Evolutionary conservation across 139 green algal genomes (phyloP).

Genomic region (Micractinium sp.): DNA sequence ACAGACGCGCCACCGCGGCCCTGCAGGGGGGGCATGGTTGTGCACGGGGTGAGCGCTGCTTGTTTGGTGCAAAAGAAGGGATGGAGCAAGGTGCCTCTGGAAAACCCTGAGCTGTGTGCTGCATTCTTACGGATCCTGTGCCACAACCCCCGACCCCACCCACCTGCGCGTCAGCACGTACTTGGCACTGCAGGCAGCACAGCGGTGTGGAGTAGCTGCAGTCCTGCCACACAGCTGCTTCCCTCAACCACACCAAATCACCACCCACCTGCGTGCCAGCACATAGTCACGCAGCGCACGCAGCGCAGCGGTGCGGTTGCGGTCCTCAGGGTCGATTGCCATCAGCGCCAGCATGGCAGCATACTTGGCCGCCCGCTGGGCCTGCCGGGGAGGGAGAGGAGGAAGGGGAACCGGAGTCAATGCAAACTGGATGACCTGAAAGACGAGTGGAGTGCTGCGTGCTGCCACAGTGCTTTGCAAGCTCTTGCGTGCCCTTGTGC

Average conservation of each 20-base stretch:
- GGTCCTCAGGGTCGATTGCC: slow-evolving; percentile 54
- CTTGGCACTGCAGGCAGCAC: too few species aligned
- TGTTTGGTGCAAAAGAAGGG: neutral
- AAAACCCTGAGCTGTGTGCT: neutral
- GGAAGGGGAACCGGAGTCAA: neutral
- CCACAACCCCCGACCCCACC: neutral
- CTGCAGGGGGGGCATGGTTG: neutral
- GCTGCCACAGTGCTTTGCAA: neutral
- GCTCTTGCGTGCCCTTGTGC: neutral
- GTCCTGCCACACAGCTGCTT: too few species aligned
- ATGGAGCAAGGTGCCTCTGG: too few species aligned
- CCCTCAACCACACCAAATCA: too few species aligned
- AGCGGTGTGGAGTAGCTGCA: too few species aligned
- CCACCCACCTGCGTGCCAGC: neutral
- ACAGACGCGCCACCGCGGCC: slow-evolving; percentile 11
- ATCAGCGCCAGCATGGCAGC: slow-evolving; percentile 72
- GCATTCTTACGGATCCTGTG: too few species aligned
- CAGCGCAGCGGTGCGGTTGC: slow-evolving; percentile 47
- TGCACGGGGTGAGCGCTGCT: neutral
- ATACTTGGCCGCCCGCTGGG: slow-evolving; percentile 66
- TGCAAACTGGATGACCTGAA: neutral
- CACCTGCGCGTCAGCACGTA: slow-evolving; percentile 24
- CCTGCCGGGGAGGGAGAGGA: neutral
- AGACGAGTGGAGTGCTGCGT: too few species aligned
- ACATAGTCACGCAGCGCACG: slow-evolving; percentile 49